Evolutionary conservation across 495 filamentous ascomycete species (phyloP).

Genomic region (Annulohypoxylon nitens): DNA sequence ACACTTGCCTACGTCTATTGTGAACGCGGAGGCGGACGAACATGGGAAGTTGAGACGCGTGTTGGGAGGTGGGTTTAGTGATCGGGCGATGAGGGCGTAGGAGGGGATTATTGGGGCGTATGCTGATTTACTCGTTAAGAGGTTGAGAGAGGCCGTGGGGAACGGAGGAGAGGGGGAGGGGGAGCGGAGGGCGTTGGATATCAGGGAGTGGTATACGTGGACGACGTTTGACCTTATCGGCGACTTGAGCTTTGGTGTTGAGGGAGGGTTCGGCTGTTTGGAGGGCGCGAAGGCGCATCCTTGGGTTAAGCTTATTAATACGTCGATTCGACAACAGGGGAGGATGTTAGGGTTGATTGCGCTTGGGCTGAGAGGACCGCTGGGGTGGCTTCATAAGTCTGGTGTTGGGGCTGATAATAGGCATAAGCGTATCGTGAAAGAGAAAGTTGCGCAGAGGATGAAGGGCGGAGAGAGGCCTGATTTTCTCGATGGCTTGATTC

Average conservation of each 20-base stretch:
- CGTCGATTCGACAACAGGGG: constrained; percentile 40
- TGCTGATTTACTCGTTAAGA: background rate
- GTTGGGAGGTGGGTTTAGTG: background rate
- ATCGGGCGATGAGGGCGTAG: background rate
- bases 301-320: constrained; percentile 65
- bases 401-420: background rate
- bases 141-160: background rate
- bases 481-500: constrained; percentile 63
- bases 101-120: background rate
- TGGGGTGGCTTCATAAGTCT: background rate
- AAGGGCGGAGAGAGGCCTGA: constrained; percentile 58
- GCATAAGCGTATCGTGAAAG: background rate
- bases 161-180: no score
- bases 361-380: background rate
- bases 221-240: constrained; percentile 73
- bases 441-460: constrained; percentile 2
- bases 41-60: background rate
- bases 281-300: constrained; percentile 58
- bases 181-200: background rate
- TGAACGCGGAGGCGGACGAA: background rate
- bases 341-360: background rate
- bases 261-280: constrained; percentile 67
- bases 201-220: constrained; percentile 65
- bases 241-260: constrained; percentile 65
- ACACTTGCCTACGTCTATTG: background rate